phyloP scores from a whole-genome alignment of 495 filamentous ascomycete species.

The Cercophora sp. region DNA sequence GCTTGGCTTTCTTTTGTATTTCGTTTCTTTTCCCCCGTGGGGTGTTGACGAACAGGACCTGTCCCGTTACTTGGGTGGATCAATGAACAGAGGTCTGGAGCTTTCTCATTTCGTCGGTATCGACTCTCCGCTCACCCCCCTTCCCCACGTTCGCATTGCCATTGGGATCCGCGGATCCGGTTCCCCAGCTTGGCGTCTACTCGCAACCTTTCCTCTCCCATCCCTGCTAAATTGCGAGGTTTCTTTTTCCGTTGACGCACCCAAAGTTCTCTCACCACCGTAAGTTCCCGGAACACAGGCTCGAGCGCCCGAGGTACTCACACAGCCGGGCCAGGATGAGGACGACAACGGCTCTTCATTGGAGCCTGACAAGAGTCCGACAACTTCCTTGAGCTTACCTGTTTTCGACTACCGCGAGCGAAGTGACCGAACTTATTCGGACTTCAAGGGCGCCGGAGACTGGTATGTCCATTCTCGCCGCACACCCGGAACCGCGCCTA shows the following conservation, averaged over 20 bases:
- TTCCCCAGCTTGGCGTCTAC: slow-evolving; percentile 1
- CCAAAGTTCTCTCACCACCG: slow-evolving; percentile 1
- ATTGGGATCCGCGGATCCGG: slow-evolving; percentile 2
- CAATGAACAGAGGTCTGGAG: background rate
- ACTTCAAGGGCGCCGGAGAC: background rate
- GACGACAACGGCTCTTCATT: background rate
- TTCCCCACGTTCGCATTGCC: slow-evolving; percentile 1
- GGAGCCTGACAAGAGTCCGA: background rate
- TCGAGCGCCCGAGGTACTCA: background rate
- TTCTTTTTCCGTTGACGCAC: slow-evolving; percentile 2
- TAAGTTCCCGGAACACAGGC: background rate
- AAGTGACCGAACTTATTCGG: background rate
- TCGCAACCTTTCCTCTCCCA: slow-evolving; percentile 1
- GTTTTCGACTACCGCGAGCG: background rate
- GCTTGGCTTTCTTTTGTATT: slow-evolving; percentile 1
- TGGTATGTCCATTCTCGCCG: background rate
- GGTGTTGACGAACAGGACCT: slow-evolving; percentile 4
- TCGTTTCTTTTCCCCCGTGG: slow-evolving; percentile 1
- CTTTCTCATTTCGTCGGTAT: slow-evolving; percentile 2
- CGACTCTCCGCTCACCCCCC: slow-evolving; percentile 1
- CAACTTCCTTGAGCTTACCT: background rate
- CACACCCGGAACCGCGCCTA: background rate
- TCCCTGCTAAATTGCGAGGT: background rate
- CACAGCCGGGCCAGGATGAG: background rate
- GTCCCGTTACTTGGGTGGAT: background rate